These are phyloP conservation scores for Lepidopterella palustris DNA, from an alignment of 495 filamentous ascomycete species.

Conservation along the genomic window DNA sequence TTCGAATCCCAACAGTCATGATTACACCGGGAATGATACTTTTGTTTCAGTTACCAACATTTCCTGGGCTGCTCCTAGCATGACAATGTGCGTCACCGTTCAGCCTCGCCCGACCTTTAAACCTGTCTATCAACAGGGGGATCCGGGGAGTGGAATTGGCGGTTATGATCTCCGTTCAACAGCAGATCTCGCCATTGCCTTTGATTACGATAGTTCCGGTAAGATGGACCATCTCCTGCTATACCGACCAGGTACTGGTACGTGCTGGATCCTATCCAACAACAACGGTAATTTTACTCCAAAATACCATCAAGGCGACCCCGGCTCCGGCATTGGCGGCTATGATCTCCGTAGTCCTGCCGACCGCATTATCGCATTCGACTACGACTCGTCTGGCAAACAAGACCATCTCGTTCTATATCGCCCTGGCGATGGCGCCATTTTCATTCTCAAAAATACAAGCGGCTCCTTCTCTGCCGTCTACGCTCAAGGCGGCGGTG, in stretches of 20 bases:
- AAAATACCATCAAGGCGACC: not conserved
- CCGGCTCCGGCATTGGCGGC: not conserved
- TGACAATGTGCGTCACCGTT: slow-evolving; percentile 21
- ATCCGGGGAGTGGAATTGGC: slow-evolving; percentile 1
- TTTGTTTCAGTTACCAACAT: slow-evolving; percentile 18
- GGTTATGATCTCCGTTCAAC: not conserved
- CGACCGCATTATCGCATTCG: slow-evolving; percentile 2
- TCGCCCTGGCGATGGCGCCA: not conserved
- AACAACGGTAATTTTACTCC: not conserved
- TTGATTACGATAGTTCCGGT: slow-evolving; percentile 6
- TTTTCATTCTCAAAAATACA: not conserved
- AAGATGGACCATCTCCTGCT: slow-evolving; percentile 7
- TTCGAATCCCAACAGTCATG: slow-evolving; percentile 15
- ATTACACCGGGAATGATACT: slow-evolving; percentile 13
- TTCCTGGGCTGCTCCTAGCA: slow-evolving; percentile 1
- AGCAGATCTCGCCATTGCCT: slow-evolving; percentile 1
- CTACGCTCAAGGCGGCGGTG: not conserved
- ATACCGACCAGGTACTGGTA: slow-evolving; percentile 1
- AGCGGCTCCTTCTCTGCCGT: not conserved
- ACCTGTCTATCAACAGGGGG: not conserved
- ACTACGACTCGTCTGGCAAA: not conserved
- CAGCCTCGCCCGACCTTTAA: slow-evolving; percentile 3
- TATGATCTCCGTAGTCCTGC: not conserved
- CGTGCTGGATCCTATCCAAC: not conserved
- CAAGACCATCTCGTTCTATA: slow-evolving; percentile 2